Conservation (phyloP, 371 early-diverging fungal genomes). For the Mycotypha africana region DNA sequence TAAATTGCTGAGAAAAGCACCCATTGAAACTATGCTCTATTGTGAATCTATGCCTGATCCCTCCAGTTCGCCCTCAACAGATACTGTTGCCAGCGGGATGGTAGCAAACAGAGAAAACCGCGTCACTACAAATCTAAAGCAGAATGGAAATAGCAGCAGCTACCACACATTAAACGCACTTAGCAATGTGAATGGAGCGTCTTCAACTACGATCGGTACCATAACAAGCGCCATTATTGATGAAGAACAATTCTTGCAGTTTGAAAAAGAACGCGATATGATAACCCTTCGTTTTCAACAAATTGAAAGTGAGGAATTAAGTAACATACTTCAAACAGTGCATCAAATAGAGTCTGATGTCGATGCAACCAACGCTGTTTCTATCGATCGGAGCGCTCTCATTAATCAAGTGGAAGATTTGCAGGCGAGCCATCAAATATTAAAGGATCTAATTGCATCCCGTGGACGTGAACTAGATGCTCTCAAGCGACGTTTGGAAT, state of each 20-base stretch:
- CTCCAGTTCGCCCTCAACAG: not conserved
- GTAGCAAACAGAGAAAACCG: not conserved
- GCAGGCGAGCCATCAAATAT: constrained; percentile 15
- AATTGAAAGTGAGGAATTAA: constrained; percentile 35
- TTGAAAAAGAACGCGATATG: constrained; percentile 44
- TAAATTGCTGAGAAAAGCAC: constrained; percentile 15
- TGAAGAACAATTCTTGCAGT: constrained; percentile 24
- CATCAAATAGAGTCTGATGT: constrained; percentile 30
- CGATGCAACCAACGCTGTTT: constrained; percentile 30
- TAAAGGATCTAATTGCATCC: constrained; percentile 14
- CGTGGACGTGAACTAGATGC: constrained; percentile 26
- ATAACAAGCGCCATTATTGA: constrained; percentile 11
- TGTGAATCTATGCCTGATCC: not conserved
- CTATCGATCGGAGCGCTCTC: constrained; percentile 29
- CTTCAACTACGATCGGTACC: not conserved
- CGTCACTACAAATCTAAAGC: not conserved
- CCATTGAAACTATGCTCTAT: constrained; percentile 13
- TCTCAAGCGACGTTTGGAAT: constrained; percentile 24
- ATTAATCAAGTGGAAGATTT: constrained; percentile 24
- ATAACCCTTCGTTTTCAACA: constrained; percentile 24
- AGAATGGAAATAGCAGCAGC: not conserved
- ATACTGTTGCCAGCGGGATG: not conserved
- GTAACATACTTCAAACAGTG: constrained; percentile 22
- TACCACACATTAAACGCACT: not conserved
- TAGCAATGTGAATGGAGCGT: too few species aligned